Conservation (phyloP, 768 basidiomycete genomes). For the Phylloporus sp. region DNA sequence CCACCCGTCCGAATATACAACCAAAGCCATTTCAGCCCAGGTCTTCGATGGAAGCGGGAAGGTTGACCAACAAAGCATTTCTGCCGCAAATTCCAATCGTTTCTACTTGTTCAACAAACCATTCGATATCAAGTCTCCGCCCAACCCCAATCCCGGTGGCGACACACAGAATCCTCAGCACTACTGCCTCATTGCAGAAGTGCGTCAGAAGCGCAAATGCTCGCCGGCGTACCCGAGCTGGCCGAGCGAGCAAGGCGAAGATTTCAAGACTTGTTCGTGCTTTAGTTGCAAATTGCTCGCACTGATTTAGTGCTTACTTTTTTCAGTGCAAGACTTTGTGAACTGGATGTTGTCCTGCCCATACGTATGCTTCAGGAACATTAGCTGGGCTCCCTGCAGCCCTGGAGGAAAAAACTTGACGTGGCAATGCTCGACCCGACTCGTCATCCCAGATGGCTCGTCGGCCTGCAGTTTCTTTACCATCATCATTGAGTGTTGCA, state of each 20-base stretch:
- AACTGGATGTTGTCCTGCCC: not conserved
- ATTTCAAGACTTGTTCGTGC: constrained; percentile 1
- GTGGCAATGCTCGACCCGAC: constrained; percentile 4
- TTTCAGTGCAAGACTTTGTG: not conserved
- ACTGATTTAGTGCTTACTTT: not conserved
- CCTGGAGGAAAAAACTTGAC: not conserved
- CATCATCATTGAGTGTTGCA: constrained; percentile 10
- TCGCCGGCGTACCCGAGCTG: not conserved
- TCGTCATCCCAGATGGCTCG: not conserved
- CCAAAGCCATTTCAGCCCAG: not conserved
- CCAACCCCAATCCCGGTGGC: not conserved
- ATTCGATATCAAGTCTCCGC: not conserved
- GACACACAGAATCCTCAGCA: not conserved
- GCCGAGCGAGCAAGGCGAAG: not conserved
- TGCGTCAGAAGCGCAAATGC: constrained; percentile 10
- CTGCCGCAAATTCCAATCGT: not conserved
- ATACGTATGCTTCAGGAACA: not conserved
- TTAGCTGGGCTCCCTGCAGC: not conserved
- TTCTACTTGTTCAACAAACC: constrained; percentile 9
- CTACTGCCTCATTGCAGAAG: constrained; percentile 6
- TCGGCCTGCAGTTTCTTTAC: constrained; percentile 4
- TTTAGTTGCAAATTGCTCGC: not conserved
- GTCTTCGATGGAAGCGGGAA: not conserved
- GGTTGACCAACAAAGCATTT: constrained; percentile 3
- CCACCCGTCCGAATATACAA: not conserved